A percentile compares a stretch with the other conserved stretches of the same genome.
These are phyloP conservation scores for Dalbergia cochinchinensis DNA, from an alignment of 306 rosid genomes.

Conservation along the genomic window DNA sequence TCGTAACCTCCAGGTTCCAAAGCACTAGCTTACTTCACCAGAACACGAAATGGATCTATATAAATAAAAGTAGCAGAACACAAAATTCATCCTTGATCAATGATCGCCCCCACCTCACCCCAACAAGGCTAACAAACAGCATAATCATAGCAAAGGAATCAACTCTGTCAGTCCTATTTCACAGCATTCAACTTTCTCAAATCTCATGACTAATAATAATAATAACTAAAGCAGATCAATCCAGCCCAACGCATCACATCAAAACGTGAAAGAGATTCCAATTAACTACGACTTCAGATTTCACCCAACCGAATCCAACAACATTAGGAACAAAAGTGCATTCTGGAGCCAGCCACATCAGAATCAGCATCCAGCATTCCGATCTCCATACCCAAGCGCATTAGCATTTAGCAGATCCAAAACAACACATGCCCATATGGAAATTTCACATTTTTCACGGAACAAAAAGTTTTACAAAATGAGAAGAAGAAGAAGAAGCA, in stretches of 20 bases:
- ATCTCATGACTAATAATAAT: no score
- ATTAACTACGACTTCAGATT: not conserved
- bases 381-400: conserved; percentile 6
- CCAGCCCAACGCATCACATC: not conserved
- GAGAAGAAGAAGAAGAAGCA: not conserved
- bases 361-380: not conserved
- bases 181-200: not conserved
- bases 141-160: not conserved
- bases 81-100: conserved; percentile 12
- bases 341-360: not conserved
- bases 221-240: not conserved
- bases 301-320: not conserved
- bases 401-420: not conserved
- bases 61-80: conserved; percentile 1
- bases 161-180: not conserved
- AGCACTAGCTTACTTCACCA: not conserved
- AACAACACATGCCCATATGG: conserved; percentile 1
- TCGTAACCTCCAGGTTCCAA: not conserved
- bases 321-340: not conserved
- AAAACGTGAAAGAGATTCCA: not conserved
- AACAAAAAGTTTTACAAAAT: no score
- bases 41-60: not conserved
- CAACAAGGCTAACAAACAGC: conserved; percentile 11
- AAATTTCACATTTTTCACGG: not conserved
- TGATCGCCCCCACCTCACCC: not conserved